phyloP scores from a whole-genome alignment of 176 grass and related monocot genomes.

The Miscanthus lutarioriparius region DNA sequence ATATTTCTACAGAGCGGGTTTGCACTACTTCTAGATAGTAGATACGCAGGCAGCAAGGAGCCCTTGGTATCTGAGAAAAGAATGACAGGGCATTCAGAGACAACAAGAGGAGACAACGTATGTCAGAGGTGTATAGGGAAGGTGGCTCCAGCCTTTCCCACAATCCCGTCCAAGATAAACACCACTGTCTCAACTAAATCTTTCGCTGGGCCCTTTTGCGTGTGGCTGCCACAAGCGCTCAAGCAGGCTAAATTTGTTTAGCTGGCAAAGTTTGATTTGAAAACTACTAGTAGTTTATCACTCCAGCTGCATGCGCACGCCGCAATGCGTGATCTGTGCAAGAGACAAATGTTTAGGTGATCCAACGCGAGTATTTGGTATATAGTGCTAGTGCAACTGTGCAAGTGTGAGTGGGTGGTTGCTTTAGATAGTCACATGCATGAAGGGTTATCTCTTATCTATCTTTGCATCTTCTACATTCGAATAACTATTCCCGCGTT shows the following conservation, averaged over 20 bases:
- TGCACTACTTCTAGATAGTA: background rate
- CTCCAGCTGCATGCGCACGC: background rate
- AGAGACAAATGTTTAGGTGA: background rate
- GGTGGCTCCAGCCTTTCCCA: background rate
- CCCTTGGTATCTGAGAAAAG: background rate
- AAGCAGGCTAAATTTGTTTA: background rate
- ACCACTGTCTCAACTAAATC: background rate
- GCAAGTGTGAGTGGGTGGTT: background rate
- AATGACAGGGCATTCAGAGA: background rate
- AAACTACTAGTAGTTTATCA: background rate
- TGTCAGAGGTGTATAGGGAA: background rate
- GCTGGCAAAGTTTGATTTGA: background rate
- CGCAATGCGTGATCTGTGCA: background rate
- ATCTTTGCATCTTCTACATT: background rate
- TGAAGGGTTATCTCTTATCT: too few species aligned
- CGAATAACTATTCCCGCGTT: too few species aligned
- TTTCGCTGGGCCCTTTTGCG: background rate
- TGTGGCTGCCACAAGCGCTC: background rate
- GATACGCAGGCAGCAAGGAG: too few species aligned
- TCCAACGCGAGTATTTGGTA: background rate
- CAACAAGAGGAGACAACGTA: background rate
- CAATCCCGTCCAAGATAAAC: background rate
- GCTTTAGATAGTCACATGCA: background rate
- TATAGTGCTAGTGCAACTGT: too few species aligned
- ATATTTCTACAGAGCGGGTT: background rate